Conservation (phyloP, 176 grass and related monocot genomes). For the Urochloa ruziziensis region DNA sequence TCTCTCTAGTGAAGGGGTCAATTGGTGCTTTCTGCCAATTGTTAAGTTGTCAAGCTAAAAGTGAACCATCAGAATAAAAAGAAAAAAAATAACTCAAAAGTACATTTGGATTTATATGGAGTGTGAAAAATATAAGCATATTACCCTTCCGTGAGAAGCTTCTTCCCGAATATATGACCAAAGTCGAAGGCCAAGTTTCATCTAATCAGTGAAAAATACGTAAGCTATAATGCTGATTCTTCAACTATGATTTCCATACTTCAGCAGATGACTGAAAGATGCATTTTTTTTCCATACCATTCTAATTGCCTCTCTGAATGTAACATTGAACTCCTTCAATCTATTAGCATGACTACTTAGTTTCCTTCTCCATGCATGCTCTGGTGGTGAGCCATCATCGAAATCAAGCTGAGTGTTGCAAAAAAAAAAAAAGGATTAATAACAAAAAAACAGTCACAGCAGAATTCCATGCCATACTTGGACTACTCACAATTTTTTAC, state of each 20-base stretch:
- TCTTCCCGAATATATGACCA: constrained; percentile 98
- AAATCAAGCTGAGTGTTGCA: constrained; percentile 74
- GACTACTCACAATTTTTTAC: not conserved
- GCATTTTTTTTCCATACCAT: constrained; percentile 56
- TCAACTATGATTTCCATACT: not conserved
- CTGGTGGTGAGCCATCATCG: constrained; percentile 81
- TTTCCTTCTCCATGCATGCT: constrained; percentile 88
- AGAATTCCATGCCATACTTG: constrained; percentile 1
- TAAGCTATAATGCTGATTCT: constrained; percentile 15
- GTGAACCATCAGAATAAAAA: not conserved
- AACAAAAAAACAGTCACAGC: not conserved
- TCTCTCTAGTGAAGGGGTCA: constrained; percentile 92
- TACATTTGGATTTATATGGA: constrained; percentile 31
- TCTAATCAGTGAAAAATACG: constrained; percentile 34
- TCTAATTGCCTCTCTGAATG: constrained; percentile 83
- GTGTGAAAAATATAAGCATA: constrained; percentile 7
- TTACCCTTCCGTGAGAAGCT: constrained; percentile 98
- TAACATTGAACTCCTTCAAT: constrained; percentile 93
- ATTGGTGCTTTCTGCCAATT: constrained; percentile 92
- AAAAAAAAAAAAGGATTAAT: not conserved
- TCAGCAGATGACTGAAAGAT: constrained; percentile 26
- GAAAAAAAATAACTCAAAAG: constrained; percentile 3
- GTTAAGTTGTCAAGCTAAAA: constrained; percentile 46
- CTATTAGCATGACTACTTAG: constrained; percentile 93
- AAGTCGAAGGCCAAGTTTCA: constrained; percentile 92